Conservation (phyloP, 1,139 yeast genomes). For the Groenewaldozyma sp. region DNA sequence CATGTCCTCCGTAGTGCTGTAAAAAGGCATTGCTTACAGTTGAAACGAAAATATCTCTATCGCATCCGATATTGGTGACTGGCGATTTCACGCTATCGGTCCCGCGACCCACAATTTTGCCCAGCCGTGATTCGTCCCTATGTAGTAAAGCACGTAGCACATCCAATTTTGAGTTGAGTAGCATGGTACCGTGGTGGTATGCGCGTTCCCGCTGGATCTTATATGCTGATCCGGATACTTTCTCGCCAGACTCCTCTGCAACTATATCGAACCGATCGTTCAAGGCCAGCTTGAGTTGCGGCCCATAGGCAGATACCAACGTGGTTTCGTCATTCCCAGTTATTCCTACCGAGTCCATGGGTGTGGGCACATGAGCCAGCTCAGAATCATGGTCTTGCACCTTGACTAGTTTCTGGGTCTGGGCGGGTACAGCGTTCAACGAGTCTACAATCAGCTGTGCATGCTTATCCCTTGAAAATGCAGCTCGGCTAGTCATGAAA, state of each 20-base stretch:
- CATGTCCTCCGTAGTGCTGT: conserved; percentile 9
- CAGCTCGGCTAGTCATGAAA: conserved; percentile 59
- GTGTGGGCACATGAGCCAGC: background rate
- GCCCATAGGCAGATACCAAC: conserved; percentile 15
- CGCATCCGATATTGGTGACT: conserved; percentile 54
- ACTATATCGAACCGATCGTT: conserved; percentile 78
- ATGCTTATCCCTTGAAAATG: conserved; percentile 57
- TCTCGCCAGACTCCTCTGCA: conserved; percentile 36
- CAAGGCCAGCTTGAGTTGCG: conserved; percentile 33
- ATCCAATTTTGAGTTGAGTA: conserved; percentile 55
- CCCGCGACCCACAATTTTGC: conserved; percentile 47
- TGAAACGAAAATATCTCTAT: conserved; percentile 39
- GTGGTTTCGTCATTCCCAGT: background rate
- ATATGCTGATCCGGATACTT: conserved; percentile 86
- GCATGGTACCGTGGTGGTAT: conserved; percentile 96
- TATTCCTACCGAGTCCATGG: background rate
- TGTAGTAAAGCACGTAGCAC: conserved; percentile 49
- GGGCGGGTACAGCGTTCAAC: conserved; percentile 32
- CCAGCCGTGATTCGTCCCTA: conserved; percentile 37
- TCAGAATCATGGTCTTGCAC: no score
- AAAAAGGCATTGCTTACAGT: conserved; percentile 37
- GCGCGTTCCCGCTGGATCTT: conserved; percentile 76
- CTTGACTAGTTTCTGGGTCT: conserved; percentile 6
- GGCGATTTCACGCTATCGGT: conserved; percentile 73
- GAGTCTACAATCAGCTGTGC: conserved; percentile 45